Conservation (phyloP, 2,329 filamentous ascomycete species). For the Epichloe festucae region DNA sequence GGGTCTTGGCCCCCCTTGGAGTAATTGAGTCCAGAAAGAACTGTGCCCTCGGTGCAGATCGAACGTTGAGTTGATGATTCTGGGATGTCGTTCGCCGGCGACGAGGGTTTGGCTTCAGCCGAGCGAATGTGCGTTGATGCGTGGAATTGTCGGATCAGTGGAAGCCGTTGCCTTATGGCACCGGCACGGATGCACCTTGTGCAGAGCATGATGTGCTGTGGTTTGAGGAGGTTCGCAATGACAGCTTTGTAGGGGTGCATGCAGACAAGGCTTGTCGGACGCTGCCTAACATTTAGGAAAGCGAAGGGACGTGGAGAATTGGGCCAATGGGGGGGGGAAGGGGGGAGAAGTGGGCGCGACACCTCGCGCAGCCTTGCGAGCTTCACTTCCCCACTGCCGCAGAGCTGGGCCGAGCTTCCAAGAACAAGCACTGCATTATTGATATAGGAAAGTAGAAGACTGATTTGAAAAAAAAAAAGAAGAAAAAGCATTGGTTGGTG, state of each 20-base stretch:
- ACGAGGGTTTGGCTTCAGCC: slow-evolving; percentile 25
- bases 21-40: slow-evolving; percentile 64
- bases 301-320: not conserved
- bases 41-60: slow-evolving; percentile 53
- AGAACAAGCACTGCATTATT: too few relatives aligned
- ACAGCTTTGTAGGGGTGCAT: not conserved
- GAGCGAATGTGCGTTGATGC: slow-evolving; percentile 23
- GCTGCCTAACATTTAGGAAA: slow-evolving; percentile 5
- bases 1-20: slow-evolving; percentile 62
- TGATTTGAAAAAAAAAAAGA: too few relatives aligned
- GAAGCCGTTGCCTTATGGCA: slow-evolving; percentile 18
- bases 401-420: too few relatives aligned
- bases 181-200: slow-evolving; percentile 36
- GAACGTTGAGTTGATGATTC: slow-evolving; percentile 25
- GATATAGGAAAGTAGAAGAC: too few relatives aligned
- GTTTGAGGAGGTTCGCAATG: not conserved
- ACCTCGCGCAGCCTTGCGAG: not conserved
- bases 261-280: not conserved
- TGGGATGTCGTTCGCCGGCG: slow-evolving; percentile 17
- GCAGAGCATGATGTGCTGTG: slow-evolving; percentile 25
- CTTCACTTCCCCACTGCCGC: not conserved
- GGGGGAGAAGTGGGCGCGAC: not conserved
- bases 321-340: slow-evolving; percentile 2
- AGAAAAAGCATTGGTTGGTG: too few relatives aligned
- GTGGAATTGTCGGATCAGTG: slow-evolving; percentile 27